Evolutionary conservation across 2,329 filamentous ascomycete genomes (phyloP).

Genomic region (Polychaeton citri): DNA sequence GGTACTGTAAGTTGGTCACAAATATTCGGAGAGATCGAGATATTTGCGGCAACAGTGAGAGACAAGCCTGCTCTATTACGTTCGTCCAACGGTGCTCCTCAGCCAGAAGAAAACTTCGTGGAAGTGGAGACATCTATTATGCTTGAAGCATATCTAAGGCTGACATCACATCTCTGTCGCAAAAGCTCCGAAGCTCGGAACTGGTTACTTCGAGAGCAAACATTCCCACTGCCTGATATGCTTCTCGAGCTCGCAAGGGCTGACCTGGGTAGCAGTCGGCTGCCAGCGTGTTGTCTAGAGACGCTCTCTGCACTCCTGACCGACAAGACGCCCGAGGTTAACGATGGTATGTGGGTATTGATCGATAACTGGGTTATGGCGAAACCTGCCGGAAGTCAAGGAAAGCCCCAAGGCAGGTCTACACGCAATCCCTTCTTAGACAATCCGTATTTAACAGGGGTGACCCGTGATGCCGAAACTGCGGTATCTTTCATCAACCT

Average conservation of each 20-base stretch:
- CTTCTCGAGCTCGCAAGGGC: slow-evolving; percentile 70
- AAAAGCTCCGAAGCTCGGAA: slow-evolving; percentile 60
- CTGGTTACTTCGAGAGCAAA: slow-evolving; percentile 57
- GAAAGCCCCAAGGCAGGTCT: background rate
- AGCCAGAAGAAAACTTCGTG: slow-evolving; percentile 37
- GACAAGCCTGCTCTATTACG: slow-evolving; percentile 45
- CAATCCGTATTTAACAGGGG: slow-evolving; percentile 17
- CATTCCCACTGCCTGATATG: slow-evolving; percentile 56
- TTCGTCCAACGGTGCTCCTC: slow-evolving; percentile 25
- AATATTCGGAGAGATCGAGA: slow-evolving; percentile 79
- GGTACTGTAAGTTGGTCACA: slow-evolving; percentile 84
- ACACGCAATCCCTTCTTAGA: slow-evolving; percentile 6
- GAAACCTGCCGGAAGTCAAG: background rate
- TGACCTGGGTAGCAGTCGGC: slow-evolving; percentile 52
- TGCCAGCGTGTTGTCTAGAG: slow-evolving; percentile 74
- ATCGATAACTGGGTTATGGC: slow-evolving; percentile 68
- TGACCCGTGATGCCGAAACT: slow-evolving; percentile 17
- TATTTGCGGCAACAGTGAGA: slow-evolving; percentile 66
- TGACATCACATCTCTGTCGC: slow-evolving; percentile 68
- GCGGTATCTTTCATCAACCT: slow-evolving; percentile 69
- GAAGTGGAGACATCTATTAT: slow-evolving; percentile 93
- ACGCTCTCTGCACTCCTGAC: slow-evolving; percentile 63
- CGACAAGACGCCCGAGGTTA: slow-evolving; percentile 54
- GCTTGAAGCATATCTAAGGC: slow-evolving; percentile 82
- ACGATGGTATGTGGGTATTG: slow-evolving; percentile 63